Base-by-base conservation (phyloP, 768 basidiomycete species). In the Suillus spraguei region DNA sequence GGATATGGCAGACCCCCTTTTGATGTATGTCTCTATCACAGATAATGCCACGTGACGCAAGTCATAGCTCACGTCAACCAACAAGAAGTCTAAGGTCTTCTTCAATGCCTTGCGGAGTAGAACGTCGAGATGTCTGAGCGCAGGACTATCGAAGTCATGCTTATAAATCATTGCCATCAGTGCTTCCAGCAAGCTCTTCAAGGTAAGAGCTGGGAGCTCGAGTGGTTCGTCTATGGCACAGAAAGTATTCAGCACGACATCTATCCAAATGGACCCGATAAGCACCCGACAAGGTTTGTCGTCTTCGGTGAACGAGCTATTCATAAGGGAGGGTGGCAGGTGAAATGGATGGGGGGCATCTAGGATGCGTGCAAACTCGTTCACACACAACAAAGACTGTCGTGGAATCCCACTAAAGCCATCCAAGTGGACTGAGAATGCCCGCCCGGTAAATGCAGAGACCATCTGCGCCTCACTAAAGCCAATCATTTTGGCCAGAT, bases 151-250 rank as follows among this genome's bases (percentile, higher is more conserved):
- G 63, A 93, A 84, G 69, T 93, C 87, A 64, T 91, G 87, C 76
- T 93, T 93, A 75, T 87, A 86, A 24, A 90, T 81, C 64, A 87
- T 79, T 49, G 91, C 83, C 62, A 88, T 81, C 28, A 91, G 68
- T 1, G 83, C 77, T 75, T 92, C 89, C 50, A 92, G 74, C 49
- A 90, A 69, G 60, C 79, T 82, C 69, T 91, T 90, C 64, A 85
- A 71, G 1, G 82, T 83, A 50, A 86, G 68, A 50, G 85, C 80
- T 0, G 90, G 88, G 7, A 91, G 70, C 17, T 76, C 68, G 13
- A 75, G 66, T 9, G 88, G 67, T 54, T 84, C 79, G 35, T 77
- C 73, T 24, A 82, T 69, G 13, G 81, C 81, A 60, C 77, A 80
- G 63, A 90, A 78, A 32, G 87, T 72, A 36, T 77, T 77, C 41